phyloP scores from a whole-genome alignment of 2,329 filamentous ascomycete genomes.

The Xylogone sp. region DNA sequence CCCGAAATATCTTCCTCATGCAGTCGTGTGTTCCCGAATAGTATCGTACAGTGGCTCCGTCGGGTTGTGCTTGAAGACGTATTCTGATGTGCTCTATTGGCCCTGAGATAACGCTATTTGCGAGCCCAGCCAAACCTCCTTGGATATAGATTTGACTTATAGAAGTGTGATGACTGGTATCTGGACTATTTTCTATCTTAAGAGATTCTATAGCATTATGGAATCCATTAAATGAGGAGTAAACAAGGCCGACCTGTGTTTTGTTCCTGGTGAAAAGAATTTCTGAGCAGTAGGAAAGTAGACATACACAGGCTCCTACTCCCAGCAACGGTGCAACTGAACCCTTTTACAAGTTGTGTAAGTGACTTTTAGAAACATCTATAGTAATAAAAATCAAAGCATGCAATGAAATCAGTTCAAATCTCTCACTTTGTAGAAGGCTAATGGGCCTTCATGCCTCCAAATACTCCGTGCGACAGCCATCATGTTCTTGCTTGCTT shows the following conservation, averaged over 20 bases:
- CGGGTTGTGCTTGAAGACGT: constrained; percentile 91
- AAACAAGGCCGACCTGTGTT: neutral
- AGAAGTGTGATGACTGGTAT: constrained; percentile 71
- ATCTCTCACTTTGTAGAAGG: constrained; percentile 80
- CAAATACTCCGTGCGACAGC: constrained; percentile 81
- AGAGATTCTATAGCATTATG: constrained; percentile 83
- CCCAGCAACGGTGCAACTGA: constrained; percentile 91
- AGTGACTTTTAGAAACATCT: neutral
- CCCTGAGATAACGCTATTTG: constrained; percentile 82
- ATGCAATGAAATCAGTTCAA: neutral
- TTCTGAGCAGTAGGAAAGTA: constrained; percentile 34
- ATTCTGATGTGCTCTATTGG: constrained; percentile 98
- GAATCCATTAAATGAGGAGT: neutral
- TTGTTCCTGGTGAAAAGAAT: neutral
- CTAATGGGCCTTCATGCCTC: constrained; percentile 78
- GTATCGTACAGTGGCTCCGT: constrained; percentile 76
- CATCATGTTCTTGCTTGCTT: constrained; percentile 74
- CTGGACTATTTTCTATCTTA: constrained; percentile 78
- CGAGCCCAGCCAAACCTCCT: constrained; percentile 86
- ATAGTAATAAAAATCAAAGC: neutral
- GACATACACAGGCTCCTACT: constrained; percentile 95
- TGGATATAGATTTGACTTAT: constrained; percentile 77
- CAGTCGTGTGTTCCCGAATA: constrained; percentile 76
- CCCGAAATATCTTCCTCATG: constrained; percentile 73
- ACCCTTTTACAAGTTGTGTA: constrained; percentile 38